Evolutionary conservation across 2,329 filamentous ascomycete species (phyloP).

Genomic region (Epichloe sp.): DNA sequence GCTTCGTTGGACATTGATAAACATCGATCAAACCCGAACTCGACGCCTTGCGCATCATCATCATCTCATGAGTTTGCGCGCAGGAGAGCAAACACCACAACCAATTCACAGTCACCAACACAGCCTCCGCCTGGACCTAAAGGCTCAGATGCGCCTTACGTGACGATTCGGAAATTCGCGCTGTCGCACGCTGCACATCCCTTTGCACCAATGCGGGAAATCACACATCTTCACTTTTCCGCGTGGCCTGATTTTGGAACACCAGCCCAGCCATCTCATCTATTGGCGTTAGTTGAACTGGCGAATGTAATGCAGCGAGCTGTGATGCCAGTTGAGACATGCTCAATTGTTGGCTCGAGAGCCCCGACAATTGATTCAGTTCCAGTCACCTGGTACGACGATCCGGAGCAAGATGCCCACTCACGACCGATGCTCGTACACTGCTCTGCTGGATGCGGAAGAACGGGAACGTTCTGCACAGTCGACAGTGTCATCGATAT

Average conservation of each 20-base stretch:
- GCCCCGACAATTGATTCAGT: conserved; percentile 15
- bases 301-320: conserved; percentile 60
- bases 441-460: conserved; percentile 89
- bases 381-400: conserved; percentile 37
- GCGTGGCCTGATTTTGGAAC: conserved; percentile 97
- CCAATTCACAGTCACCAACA: conserved; percentile 24
- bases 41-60: conserved; percentile 11
- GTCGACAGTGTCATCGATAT: conserved; percentile 94
- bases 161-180: conserved; percentile 77
- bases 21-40: conserved; percentile 27
- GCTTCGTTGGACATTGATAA: conserved; percentile 61
- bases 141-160: conserved; percentile 52
- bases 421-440: conserved; percentile 75
- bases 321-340: conserved; percentile 34
- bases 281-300: conserved; percentile 81
- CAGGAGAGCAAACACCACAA: conserved; percentile 41
- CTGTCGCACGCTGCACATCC: conserved; percentile 64
- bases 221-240: conserved; percentile 88
- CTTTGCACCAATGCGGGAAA: conserved; percentile 76
- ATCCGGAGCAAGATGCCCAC: conserved; percentile 40
- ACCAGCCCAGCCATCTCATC: conserved; percentile 74
- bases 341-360: conserved; percentile 20
- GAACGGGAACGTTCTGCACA: conserved; percentile 92
- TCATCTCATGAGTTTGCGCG: conserved; percentile 27
- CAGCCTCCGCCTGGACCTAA: conserved; percentile 14